Percentiles rank a stretch among this genome's conserved stretches.
These are phyloP conservation scores for Sporisorium reilianum DNA, from an alignment of 1,284 basidiomycete species.

Conservation along the genomic window DNA sequence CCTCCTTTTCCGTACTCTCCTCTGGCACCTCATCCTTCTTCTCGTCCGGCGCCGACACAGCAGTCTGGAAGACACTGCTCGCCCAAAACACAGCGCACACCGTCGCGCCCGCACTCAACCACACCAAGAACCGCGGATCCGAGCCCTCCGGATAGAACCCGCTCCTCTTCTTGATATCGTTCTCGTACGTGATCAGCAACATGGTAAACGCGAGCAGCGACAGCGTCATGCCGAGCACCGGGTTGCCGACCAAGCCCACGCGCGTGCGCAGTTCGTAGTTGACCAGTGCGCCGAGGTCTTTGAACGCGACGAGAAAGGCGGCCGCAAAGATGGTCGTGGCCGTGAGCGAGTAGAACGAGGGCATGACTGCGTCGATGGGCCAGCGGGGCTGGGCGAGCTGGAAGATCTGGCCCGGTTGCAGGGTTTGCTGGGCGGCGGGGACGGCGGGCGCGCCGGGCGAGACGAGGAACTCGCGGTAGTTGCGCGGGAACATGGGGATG, in stretches of 20 bases:
- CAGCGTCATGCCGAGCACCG: slow-evolving; percentile 22
- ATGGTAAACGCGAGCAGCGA: slow-evolving; percentile 35
- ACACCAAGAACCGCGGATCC: slow-evolving; percentile 33
- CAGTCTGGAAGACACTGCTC: slow-evolving; percentile 27
- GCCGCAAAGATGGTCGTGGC: slow-evolving; percentile 31
- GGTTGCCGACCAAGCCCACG: slow-evolving; percentile 29
- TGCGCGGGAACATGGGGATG: slow-evolving; percentile 36
- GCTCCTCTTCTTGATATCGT: slow-evolving; percentile 39
- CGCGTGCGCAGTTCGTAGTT: slow-evolving; percentile 29
- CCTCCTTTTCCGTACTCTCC: neutral
- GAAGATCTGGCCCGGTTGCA: slow-evolving; percentile 39
- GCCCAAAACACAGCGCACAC: slow-evolving; percentile 39
- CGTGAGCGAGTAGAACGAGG: slow-evolving; percentile 39
- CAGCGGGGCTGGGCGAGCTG: slow-evolving; percentile 41
- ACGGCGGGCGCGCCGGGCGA: slow-evolving; percentile 18
- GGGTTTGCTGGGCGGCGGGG: slow-evolving; percentile 26
- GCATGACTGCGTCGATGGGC: slow-evolving; percentile 29
- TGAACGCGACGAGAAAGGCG: slow-evolving; percentile 37
- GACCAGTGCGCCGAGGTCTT: slow-evolving; percentile 38
- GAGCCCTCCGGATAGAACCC: slow-evolving; percentile 35
- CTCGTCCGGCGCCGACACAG: slow-evolving; percentile 13
- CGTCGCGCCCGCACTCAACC: slow-evolving; percentile 15
- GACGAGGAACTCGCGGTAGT: slow-evolving; percentile 45
- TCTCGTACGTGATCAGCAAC: slow-evolving; percentile 41
- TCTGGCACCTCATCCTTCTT: neutral